phyloP scores from a whole-genome alignment of 495 filamentous ascomycete species.

The Neurospora sp. region DNA sequence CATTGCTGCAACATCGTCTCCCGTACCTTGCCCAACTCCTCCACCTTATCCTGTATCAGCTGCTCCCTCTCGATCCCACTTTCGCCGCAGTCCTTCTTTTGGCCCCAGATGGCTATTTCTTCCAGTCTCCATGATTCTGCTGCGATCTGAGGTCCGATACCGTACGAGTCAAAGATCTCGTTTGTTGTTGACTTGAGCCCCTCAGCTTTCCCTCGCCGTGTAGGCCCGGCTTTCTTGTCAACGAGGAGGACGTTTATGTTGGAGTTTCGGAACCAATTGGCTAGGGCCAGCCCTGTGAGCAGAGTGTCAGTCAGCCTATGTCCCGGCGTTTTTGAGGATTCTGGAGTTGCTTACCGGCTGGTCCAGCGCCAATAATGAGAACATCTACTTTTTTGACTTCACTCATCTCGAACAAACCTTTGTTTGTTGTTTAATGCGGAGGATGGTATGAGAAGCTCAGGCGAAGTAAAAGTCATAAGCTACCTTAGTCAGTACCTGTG shows the following conservation, averaged over 20 bases:
- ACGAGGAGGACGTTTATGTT: slow-evolving; percentile 7
- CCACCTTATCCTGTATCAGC: slow-evolving; percentile 8
- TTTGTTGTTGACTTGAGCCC: slow-evolving; percentile 13
- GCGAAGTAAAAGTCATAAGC: neutral
- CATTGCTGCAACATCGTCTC: slow-evolving; percentile 11
- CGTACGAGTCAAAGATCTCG: slow-evolving; percentile 13
- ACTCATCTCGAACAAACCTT: neutral
- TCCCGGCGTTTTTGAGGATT: neutral
- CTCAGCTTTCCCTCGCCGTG: slow-evolving; percentile 9
- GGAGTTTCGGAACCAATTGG: slow-evolving; percentile 12
- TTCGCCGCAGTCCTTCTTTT: neutral
- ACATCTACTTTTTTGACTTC: slow-evolving; percentile 29
- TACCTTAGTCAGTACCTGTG: neutral
- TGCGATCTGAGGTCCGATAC: slow-evolving; percentile 5
- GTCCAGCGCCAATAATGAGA: slow-evolving; percentile 59
- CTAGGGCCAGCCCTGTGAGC: slow-evolving; percentile 2
- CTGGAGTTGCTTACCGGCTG: slow-evolving; percentile 42
- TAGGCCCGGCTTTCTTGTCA: slow-evolving; percentile 9
- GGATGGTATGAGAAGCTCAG: neutral
- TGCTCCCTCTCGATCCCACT: slow-evolving; percentile 12
- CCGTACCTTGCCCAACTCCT: slow-evolving; percentile 7
- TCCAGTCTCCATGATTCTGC: slow-evolving; percentile 14
- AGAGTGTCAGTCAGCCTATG: neutral
- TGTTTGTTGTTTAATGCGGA: neutral
- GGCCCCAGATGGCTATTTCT: slow-evolving; percentile 12